A percentile compares a stretch with the other conserved stretches of the same genome.
Conservation (phyloP, 805 yeast genomes). For the Lipomyces orientalis region DNA sequence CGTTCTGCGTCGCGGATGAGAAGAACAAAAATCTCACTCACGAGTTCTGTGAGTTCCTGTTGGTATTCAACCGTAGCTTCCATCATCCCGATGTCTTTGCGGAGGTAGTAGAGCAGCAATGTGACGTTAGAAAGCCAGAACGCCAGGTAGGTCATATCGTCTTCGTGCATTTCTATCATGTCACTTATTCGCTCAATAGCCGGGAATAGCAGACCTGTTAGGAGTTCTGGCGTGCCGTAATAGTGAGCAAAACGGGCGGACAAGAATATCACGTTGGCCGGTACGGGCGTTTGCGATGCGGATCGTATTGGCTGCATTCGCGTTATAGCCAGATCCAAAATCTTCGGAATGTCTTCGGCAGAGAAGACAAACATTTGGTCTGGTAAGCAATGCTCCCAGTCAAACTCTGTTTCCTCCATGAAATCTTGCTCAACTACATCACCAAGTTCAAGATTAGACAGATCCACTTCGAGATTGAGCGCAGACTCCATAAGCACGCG, state of each 20-base stretch:
- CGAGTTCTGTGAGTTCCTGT: slow-evolving; percentile 42
- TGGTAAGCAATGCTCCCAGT: slow-evolving; percentile 50
- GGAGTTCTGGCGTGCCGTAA: slow-evolving; percentile 44
- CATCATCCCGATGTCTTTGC: slow-evolving; percentile 60
- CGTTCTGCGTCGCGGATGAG: slow-evolving; percentile 48
- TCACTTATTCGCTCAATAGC: slow-evolving; percentile 44
- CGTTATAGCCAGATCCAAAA: slow-evolving; percentile 48
- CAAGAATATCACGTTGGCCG: slow-evolving; percentile 52
- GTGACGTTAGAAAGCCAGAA: slow-evolving; percentile 89
- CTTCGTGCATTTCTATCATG: slow-evolving; percentile 43
- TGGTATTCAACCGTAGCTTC: slow-evolving; percentile 43
- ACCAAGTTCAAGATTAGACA: slow-evolving; percentile 39
- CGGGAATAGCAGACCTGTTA: slow-evolving; percentile 43
- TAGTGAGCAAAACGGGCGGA: slow-evolving; percentile 50
- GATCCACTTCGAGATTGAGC: slow-evolving; percentile 44
- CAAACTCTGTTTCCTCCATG: slow-evolving; percentile 43
- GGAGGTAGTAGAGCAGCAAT: slow-evolving; percentile 75
- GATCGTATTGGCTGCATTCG: slow-evolving; percentile 48
- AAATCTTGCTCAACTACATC: slow-evolving; percentile 29
- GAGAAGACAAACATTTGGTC: slow-evolving; percentile 50
- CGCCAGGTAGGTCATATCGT: slow-evolving; percentile 55
- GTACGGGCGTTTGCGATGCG: slow-evolving; percentile 47
- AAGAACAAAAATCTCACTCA: slow-evolving; percentile 45
- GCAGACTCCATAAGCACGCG: slow-evolving; percentile 43
- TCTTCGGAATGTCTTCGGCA: slow-evolving; percentile 46